phyloP scores from a whole-genome alignment of 116 monocot genomes.

The Dioscorea cayenensis region DNA sequence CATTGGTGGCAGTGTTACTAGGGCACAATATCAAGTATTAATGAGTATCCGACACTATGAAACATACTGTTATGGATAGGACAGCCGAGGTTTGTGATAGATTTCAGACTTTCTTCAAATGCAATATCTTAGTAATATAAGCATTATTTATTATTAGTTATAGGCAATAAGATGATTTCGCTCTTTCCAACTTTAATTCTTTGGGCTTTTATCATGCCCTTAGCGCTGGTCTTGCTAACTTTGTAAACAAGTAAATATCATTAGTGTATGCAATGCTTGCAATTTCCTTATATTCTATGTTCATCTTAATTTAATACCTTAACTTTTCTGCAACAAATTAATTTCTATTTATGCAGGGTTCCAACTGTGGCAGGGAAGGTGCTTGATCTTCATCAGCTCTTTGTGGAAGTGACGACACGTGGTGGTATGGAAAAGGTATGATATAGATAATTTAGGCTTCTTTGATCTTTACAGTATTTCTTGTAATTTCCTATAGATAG shows the following conservation, averaged over 20 bases:
- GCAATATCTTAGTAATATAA: too few relatives aligned
- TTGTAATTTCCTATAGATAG: background rate
- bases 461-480: background rate
- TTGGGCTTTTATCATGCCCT: background rate
- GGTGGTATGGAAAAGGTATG: constrained; percentile 76
- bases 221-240: background rate
- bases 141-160: too few relatives aligned
- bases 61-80: too few relatives aligned
- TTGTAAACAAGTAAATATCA: background rate
- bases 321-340: background rate
- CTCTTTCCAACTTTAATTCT: background rate
- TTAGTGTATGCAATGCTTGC: too few relatives aligned
- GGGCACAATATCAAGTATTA: too few relatives aligned
- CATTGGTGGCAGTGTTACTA: too few relatives aligned
- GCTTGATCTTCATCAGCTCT: constrained; percentile 80
- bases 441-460: background rate
- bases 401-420: constrained; percentile 79
- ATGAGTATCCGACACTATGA: too few relatives aligned
- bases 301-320: background rate
- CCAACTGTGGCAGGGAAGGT: constrained; percentile 74
- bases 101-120: too few relatives aligned
- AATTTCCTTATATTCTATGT: background rate
- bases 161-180: too few relatives aligned
- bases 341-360: constrained; percentile 31
- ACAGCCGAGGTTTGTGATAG: too few relatives aligned